phyloP scores from a whole-genome alignment of 805 yeast species.

The Kodamaea lidongshanica region DNA sequence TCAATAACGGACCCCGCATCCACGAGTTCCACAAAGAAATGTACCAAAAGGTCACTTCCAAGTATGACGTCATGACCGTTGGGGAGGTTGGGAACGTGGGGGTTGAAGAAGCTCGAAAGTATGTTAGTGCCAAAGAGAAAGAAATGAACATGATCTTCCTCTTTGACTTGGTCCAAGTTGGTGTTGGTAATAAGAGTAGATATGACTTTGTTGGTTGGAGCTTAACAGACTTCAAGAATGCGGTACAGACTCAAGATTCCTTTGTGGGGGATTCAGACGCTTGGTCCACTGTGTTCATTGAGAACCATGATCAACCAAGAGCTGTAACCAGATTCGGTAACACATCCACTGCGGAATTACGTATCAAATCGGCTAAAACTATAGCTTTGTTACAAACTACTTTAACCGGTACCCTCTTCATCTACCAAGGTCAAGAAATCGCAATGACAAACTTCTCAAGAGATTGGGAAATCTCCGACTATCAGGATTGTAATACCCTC shows the following conservation, averaged over 20 bases:
- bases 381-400: slow-evolving; percentile 41
- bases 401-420: slow-evolving; percentile 48
- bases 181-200: slow-evolving; percentile 28
- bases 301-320: slow-evolving; percentile 56
- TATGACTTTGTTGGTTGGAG: slow-evolving; percentile 28
- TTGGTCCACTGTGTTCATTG: slow-evolving; percentile 52
- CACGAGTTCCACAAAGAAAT: slow-evolving; percentile 54
- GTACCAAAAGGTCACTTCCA: slow-evolving; percentile 34
- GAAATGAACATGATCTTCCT: slow-evolving; percentile 35
- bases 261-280: slow-evolving; percentile 46
- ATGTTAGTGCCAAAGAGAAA: slow-evolving; percentile 33
- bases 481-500: slow-evolving; percentile 44
- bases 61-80: slow-evolving; percentile 50
- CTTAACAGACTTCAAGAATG: slow-evolving; percentile 35
- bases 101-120: slow-evolving; percentile 36
- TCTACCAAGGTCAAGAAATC: slow-evolving; percentile 58
- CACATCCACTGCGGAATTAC: slow-evolving; percentile 22
- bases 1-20: slow-evolving; percentile 46
- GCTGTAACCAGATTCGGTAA: slow-evolving; percentile 46
- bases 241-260: slow-evolving; percentile 14
- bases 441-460: slow-evolving; percentile 47
- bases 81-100: slow-evolving; percentile 47
- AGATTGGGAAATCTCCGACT: slow-evolving; percentile 43
- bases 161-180: slow-evolving; percentile 30
- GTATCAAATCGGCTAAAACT: slow-evolving; percentile 42